These are phyloP conservation scores for Pestalotiopsis sp. DNA, from an alignment of 2,329 filamentous ascomycete genomes.

Conservation along the genomic window DNA sequence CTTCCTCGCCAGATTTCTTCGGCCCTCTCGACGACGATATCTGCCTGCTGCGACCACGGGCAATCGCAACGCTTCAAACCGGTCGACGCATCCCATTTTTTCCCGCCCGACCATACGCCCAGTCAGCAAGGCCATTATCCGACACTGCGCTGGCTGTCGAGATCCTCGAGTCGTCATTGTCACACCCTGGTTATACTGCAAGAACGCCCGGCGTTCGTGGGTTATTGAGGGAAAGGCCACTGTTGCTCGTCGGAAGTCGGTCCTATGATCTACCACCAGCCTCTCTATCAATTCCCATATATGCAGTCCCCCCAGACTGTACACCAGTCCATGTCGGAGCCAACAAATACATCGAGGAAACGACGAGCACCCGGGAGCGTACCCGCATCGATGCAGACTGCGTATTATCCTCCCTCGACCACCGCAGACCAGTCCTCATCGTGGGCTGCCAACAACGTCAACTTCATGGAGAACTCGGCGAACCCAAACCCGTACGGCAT, in stretches of 20 bases:
- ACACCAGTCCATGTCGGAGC: slow-evolving; percentile 20
- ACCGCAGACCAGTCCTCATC: slow-evolving; percentile 53
- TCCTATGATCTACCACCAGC: slow-evolving; percentile 4
- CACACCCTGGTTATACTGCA: background rate
- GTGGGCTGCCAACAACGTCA: slow-evolving; percentile 50
- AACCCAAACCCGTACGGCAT: slow-evolving; percentile 35
- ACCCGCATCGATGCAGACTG: slow-evolving; percentile 35
- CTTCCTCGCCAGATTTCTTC: background rate
- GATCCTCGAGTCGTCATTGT: background rate
- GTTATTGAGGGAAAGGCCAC: background rate
- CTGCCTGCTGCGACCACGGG: background rate
- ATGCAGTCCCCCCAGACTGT: background rate
- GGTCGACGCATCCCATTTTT: background rate
- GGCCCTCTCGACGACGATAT: background rate
- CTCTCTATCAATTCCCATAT: slow-evolving; percentile 2
- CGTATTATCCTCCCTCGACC: slow-evolving; percentile 31
- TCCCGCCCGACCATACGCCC: background rate
- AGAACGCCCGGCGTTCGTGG: background rate
- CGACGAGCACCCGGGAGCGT: slow-evolving; percentile 34
- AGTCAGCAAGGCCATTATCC: background rate
- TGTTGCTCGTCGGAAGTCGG: background rate
- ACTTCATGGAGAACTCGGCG: slow-evolving; percentile 33
- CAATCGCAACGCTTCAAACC: background rate
- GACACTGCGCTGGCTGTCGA: background rate
- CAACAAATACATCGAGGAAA: slow-evolving; percentile 33